Percentiles rank a stretch among this genome's conserved stretches.
phyloP scores from a whole-genome alignment of 371 early-diverging fungal species.

The Rhizopus delemar region DNA sequence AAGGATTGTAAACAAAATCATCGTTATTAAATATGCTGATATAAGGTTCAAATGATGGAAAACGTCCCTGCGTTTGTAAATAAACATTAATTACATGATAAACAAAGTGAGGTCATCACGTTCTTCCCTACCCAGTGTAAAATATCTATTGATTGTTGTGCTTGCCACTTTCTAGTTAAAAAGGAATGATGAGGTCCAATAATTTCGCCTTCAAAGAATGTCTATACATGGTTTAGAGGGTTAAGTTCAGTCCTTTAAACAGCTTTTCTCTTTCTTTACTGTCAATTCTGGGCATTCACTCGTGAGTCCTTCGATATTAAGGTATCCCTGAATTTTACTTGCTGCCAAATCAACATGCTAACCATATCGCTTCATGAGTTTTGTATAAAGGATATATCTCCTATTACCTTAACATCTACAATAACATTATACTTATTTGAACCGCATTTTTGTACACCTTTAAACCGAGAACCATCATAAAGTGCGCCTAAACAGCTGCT shows the following conservation, averaged over 20 bases:
- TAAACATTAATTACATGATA: background rate
- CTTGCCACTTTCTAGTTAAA: slow-evolving; percentile 86
- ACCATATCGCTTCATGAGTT: no score
- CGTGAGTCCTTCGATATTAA: slow-evolving; percentile 80
- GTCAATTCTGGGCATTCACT: slow-evolving; percentile 64
- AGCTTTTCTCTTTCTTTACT: slow-evolving; percentile 14
- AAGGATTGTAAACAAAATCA: slow-evolving; percentile 68
- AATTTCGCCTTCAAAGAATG: slow-evolving; percentile 85
- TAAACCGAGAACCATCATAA: slow-evolving; percentile 70
- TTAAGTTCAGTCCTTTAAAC: background rate
- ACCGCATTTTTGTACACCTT: slow-evolving; percentile 72
- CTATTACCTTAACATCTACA: slow-evolving; percentile 75
- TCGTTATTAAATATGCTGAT: slow-evolving; percentile 70
- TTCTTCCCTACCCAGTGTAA: slow-evolving; percentile 74
- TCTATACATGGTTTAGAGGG: slow-evolving; percentile 29
- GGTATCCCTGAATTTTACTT: slow-evolving; percentile 77
- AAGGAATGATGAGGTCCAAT: slow-evolving; percentile 80
- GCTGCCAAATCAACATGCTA: slow-evolving; percentile 78
- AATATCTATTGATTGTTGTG: slow-evolving; percentile 71
- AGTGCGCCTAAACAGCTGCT: slow-evolving; percentile 46
- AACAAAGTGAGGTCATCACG: no score
- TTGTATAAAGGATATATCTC: no score
- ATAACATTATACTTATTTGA: slow-evolving; percentile 68
- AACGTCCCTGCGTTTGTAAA: slow-evolving; percentile 45
- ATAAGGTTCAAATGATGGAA: slow-evolving; percentile 67